Evolutionary conservation across 257 asterid genomes (phyloP).

Genomic region (Thymus mandschuricus): DNA sequence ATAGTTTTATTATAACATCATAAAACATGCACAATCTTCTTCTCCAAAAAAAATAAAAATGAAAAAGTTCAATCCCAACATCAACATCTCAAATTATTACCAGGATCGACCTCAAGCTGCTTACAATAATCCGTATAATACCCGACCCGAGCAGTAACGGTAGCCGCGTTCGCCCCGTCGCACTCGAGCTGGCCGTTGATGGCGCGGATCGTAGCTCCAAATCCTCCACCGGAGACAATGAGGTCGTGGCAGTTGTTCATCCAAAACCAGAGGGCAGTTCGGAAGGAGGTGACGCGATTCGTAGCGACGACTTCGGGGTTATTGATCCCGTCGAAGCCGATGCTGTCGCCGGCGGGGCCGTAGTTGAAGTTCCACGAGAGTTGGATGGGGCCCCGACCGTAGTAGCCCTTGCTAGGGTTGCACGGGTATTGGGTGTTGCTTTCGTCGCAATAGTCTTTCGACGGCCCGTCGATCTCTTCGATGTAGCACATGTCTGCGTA

Average conservation of each 20-base stretch:
- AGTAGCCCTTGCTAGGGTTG: conserved; percentile 37
- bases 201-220: conserved; percentile 56
- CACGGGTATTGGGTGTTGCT: conserved; percentile 48
- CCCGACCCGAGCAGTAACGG: conserved; percentile 47
- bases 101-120: conserved; percentile 48
- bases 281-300: conserved; percentile 41
- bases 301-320: conserved; percentile 52
- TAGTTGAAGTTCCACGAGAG: conserved; percentile 62
- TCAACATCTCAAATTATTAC: conserved; percentile 40
- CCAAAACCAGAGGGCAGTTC: conserved; percentile 60
- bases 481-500: conserved; percentile 43
- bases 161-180: conserved; percentile 39
- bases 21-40: no score
- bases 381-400: conserved; percentile 60
- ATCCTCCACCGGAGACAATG: conserved; percentile 49
- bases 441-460: conserved; percentile 49
- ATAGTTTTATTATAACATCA: no score
- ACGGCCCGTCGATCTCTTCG: conserved; percentile 46
- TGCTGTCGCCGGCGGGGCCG: conserved; percentile 53
- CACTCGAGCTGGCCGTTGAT: conserved; percentile 50
- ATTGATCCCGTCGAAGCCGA: conserved; percentile 51
- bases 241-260: conserved; percentile 50
- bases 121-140: conserved; percentile 44
- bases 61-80: neutral
- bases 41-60: neutral